These are phyloP conservation scores for Paragyromitra xinjiangensis DNA, from an alignment of 495 filamentous ascomycete genomes.

Conservation along the genomic window DNA sequence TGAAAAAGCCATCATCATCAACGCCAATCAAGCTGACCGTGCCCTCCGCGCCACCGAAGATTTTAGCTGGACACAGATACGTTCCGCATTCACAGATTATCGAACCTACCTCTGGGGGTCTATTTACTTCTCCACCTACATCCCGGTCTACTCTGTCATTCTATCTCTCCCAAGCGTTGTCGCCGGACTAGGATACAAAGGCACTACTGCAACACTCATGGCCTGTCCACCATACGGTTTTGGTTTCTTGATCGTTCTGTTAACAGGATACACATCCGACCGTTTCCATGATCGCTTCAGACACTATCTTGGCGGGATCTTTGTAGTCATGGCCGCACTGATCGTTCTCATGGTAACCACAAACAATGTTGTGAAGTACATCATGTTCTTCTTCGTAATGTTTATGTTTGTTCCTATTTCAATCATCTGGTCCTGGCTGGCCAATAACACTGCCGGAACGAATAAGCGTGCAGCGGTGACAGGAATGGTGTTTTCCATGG, in stretches of 20 bases:
- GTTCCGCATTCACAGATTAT: conserved; percentile 60
- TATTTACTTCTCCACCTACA: conserved; percentile 65
- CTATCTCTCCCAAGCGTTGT: conserved; percentile 66
- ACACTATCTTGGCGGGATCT: conserved; percentile 19
- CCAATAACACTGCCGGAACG: conserved; percentile 65
- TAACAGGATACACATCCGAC: conserved; percentile 60
- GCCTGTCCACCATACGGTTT: conserved; percentile 65
- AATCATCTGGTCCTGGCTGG: conserved; percentile 65
- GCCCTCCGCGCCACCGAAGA: conserved; percentile 57
- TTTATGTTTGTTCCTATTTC: conserved; percentile 65
- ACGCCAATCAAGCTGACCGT: conserved; percentile 60
- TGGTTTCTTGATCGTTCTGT: conserved; percentile 61
- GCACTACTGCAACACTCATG: conserved; percentile 62
- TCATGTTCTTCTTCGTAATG: conserved; percentile 63
- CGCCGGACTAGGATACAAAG: conserved; percentile 61
- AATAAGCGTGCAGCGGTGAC: conserved; percentile 64
- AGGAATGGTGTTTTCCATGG: conserved; percentile 64
- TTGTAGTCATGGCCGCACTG: conserved; percentile 51
- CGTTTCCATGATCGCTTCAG: conserved; percentile 35
- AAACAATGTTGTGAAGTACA: conserved; percentile 58
- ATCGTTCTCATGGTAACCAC: conserved; percentile 58
- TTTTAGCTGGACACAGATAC: conserved; percentile 60
- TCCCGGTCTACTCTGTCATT: conserved; percentile 64
- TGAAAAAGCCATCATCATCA: conserved; percentile 63
- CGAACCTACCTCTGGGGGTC: conserved; percentile 64